Base-by-base conservation (phyloP, 2,329 filamentous ascomycete species). In the Arthroderma sp. region DNA sequence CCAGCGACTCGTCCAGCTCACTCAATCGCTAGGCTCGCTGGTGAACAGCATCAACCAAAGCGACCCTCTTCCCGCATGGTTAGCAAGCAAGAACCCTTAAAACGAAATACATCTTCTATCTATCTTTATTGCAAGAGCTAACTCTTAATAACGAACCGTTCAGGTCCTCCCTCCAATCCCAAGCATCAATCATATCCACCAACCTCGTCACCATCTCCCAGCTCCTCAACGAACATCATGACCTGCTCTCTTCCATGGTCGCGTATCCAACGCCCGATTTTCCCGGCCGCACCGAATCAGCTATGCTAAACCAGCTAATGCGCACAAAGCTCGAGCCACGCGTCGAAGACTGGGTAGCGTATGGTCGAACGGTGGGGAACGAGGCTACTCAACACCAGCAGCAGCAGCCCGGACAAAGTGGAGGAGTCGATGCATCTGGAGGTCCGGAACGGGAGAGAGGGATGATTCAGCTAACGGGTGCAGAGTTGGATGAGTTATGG, bases 251-350 rank as follows among this genome's bases (percentile, higher is more conserved):
- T 46, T 77, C 78, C 44, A 72, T 86, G 42, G 81, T 83, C 51
- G 75, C 84, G 22, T 86, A 84, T 58, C 86, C 86, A 0, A 78
- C 80, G 8, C 83, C 85, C 2, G 79, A 80, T 60, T 91, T 77
- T 63, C 86, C 78, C 4, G 82, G 77, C 33, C 80, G 74, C 53
- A 80, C 74, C 4, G 77, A 83, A 60, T 66, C 59, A 1, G 56
- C 59, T 40, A 70, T 85, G 3, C 71, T 89, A 1, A 71, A 75
- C 28, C 76, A 82, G 54, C 70, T 94, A 2, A 69, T 93, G 30
- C 80, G 86, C 34, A 93, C 91, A 65, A 91, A 91, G 60, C 73
- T 87, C 40, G 86, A 91, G 53, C 84, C 85, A 0, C 72, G 77
- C 27, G 79, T 87, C 11, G 83, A 88, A 58, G 77, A 80, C 46